Evolutionary conservation across 345 rosid species (phyloP), one percentile per base, ranked within the genome.

Genomic region (Cardamine resedifolia): DNA sequence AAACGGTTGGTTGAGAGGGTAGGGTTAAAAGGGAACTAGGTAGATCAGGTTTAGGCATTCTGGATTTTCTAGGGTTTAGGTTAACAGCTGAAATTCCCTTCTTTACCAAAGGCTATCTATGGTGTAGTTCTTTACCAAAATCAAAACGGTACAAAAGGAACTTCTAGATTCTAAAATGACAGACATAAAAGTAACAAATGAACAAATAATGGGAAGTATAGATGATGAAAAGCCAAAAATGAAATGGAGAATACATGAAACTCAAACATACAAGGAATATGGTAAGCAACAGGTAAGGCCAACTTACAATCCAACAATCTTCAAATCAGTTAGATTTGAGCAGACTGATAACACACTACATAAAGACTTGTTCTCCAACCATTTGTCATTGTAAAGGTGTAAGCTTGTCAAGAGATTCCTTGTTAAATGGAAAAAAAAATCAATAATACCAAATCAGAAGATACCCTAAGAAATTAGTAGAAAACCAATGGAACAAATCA

Each of bases 291-390:
- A 3, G 58, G 20, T 11, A 66, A 62, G 43, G 61, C 58, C 50
- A 78, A 87, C 97, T 86, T 83, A 91, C 97, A 91, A 79, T 85
- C 97, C 90, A 81, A 85, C 88, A 43, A 91, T 84, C 79, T 86
- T 90, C 53, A 91, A 81, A 70, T 89, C 93, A 41, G 84, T 78
- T 12, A 91, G 83, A 67, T 85, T 83, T 20, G 84, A 78, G 72
- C 97, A 89, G 20, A 79, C 83, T 36, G 87, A 74, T 64, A 91
- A 80, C 45, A 85, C 93, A 70, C 19, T 38, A 51, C 77, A 73
- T 36, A 86, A 83, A 16, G 88, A 76, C 4, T 81, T 41, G 23
- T 74, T 77, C 38, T 89, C 87, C 84, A 87, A 78, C 79, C 88
- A 83, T 72, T 70, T 84, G 55, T 79, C 73, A 61, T 85, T 86